Percentiles rank a stretch among this genome's conserved stretches.
These are phyloP conservation scores for Isoetes taiwanensis DNA, from an alignment of 75 land plant genomes.

Conservation along the genomic window DNA sequence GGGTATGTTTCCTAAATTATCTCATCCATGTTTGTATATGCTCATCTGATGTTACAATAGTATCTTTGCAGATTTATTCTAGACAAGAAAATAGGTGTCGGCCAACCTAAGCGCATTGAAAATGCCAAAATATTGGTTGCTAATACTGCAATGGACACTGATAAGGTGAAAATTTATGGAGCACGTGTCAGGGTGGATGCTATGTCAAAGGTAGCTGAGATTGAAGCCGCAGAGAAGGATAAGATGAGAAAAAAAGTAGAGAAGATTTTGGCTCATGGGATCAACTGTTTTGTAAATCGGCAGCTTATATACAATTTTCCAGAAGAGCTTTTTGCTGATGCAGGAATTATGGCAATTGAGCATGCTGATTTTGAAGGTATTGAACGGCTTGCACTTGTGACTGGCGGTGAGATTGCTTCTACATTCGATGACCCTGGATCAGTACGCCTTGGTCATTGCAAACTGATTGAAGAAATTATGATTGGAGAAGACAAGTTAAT, in stretches of 20 bases:
- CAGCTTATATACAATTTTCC: constrained; percentile 95
- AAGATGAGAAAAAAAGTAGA: constrained; percentile 90
- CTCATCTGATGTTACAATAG: no score
- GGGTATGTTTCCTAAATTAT: constrained; percentile 33
- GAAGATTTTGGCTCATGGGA: constrained; percentile 86
- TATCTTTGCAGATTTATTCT: constrained; percentile 87
- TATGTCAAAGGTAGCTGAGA: constrained; percentile 85
- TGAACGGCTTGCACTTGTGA: constrained; percentile 83
- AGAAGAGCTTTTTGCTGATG: constrained; percentile 97
- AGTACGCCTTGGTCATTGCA: constrained; percentile 92
- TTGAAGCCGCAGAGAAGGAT: constrained; percentile 81
- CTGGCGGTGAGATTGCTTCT: constrained; percentile 97
- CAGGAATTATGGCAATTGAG: constrained; percentile 94
- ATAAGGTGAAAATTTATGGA: constrained; percentile 95
- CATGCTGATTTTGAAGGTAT: constrained; percentile 99
- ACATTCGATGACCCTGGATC: constrained; percentile 92
- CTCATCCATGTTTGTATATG: no score
- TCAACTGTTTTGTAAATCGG: constrained; percentile 89
- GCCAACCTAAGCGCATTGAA: constrained; percentile 92
- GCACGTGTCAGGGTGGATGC: constrained; percentile 97
- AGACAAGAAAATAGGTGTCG: constrained; percentile 95
- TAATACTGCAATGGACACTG: constrained; percentile 98
- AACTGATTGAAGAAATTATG: constrained; percentile 96
- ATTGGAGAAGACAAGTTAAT: constrained; percentile 95
- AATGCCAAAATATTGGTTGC: constrained; percentile 97